Base-by-base conservation (phyloP, 2,329 filamentous ascomycete species). In the Ascocoryne sarcoides region DNA sequence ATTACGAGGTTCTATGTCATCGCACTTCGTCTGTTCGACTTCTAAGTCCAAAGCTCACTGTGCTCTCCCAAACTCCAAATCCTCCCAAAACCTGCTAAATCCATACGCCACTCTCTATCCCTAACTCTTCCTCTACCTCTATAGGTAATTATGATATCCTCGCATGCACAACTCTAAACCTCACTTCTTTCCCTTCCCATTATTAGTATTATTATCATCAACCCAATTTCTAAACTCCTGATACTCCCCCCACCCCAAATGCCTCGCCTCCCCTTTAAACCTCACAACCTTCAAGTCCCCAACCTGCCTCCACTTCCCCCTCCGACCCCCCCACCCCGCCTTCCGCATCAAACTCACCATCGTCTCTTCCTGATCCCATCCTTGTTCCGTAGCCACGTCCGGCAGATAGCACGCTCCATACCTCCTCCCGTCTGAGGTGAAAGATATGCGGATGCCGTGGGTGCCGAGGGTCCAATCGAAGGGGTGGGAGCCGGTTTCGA, bases 291-390 rank as follows among this genome's bases (percentile, higher is more conserved):
- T 79, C 60, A 94, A 69, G 37, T 84, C 78, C 15, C 62, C 65
- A 3, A 95, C 78, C 44, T 86, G 80, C 50, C 73, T 73, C 90
- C 89, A 96, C 30, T 75, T 72, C 39, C 67, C 66, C 55, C 57
- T 65, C 32, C 65, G 62, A 1, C 87, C 88, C 43, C 73, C 73
- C 89, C 89, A 98, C 1, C 92, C 92, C 0, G 89, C 89, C 70
- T 98, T 98, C 44, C 86, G 74, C 82, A 95, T 92, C 58, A 96
- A 65, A 62, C 85, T 93, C 39, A 88, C 73, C 2, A 98, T 63
- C 0, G 90, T 85, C 70, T 96, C 86, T 60, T 96, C 89, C 63
- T 92, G 89, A 9, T 75, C 85, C 92, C 92, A 98, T 12, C 86
- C 89, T 61, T 96, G 92, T 68, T 98, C 92, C 1, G 75, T 68